phyloP scores from a whole-genome alignment of 768 basidiomycete genomes.

The Gloeopeniophorella convolvens region DNA sequence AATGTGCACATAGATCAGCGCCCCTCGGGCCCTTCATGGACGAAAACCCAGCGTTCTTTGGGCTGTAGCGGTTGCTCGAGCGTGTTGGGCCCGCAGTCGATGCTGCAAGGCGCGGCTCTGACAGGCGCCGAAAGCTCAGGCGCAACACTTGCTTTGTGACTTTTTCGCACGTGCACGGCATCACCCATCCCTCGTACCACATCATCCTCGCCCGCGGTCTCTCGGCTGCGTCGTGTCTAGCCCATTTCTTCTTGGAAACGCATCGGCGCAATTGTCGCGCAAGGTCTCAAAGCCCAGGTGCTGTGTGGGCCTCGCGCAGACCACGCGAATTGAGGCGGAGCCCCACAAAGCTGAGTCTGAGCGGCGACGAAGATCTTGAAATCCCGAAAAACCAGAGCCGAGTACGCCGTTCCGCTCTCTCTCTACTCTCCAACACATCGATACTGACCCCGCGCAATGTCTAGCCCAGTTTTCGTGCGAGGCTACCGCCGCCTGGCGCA shows the following conservation, averaged over 20 bases:
- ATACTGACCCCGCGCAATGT: background rate
- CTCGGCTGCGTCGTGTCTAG: background rate
- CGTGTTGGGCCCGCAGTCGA: too few species aligned
- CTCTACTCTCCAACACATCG: background rate
- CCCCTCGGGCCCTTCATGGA: background rate
- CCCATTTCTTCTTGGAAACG: background rate
- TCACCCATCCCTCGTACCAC: slow-evolving; percentile 19
- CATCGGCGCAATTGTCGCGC: background rate
- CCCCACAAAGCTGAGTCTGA: slow-evolving; percentile 18
- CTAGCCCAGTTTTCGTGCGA: background rate
- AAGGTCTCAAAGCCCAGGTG: background rate
- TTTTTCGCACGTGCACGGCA: slow-evolving; percentile 19
- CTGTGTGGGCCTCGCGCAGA: background rate
- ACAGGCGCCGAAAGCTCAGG: background rate
- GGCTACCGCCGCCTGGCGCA: background rate
- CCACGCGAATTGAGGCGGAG: slow-evolving; percentile 21
- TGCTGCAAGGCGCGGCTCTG: background rate
- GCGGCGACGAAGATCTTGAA: slow-evolving; percentile 24
- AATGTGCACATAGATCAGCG: background rate
- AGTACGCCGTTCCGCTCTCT: slow-evolving; percentile 13
- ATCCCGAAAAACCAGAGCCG: slow-evolving; percentile 20
- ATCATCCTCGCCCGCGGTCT: slow-evolving; percentile 10
- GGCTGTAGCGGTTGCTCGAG: background rate
- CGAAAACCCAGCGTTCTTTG: background rate
- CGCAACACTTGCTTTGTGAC: background rate